phyloP scores from a whole-genome alignment of 306 rosid genomes.

The Cucumis cinereus region DNA sequence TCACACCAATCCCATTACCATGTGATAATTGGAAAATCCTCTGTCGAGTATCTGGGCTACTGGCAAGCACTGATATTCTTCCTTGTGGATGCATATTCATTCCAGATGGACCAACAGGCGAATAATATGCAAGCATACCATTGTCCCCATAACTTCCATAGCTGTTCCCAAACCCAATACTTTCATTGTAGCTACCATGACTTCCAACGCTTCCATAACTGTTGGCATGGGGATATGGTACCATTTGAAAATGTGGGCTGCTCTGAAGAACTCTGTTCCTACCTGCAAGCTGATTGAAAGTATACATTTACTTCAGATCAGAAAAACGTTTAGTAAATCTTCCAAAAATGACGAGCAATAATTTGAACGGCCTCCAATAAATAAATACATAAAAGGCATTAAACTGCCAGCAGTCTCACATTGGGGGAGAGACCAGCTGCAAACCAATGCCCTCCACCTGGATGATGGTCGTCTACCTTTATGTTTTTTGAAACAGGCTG shows the following conservation, averaged over 20 bases:
- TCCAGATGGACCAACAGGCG: slow-evolving; percentile 85
- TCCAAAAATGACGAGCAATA: slow-evolving; percentile 1
- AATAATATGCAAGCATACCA: slow-evolving; percentile 69
- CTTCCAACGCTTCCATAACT: slow-evolving; percentile 95
- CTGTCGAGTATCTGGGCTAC: slow-evolving; percentile 91
- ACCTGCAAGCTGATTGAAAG: slow-evolving; percentile 51
- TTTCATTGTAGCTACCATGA: slow-evolving; percentile 87
- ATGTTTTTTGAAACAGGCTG: slow-evolving; percentile 81
- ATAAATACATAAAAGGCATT: background rate
- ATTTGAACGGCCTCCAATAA: slow-evolving; percentile 11
- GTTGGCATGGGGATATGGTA: slow-evolving; percentile 55
- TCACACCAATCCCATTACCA: slow-evolving; percentile 73
- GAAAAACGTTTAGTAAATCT: slow-evolving; percentile 8
- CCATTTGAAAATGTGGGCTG: slow-evolving; percentile 79
- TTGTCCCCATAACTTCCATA: slow-evolving; percentile 94
- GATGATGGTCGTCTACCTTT: slow-evolving; percentile 95
- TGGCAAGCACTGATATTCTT: slow-evolving; percentile 64
- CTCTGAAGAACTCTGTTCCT: slow-evolving; percentile 55
- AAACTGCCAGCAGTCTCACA: slow-evolving; percentile 38
- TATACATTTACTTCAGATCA: slow-evolving; percentile 12
- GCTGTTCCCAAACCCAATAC: slow-evolving; percentile 81
- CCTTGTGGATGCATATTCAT: slow-evolving; percentile 71
- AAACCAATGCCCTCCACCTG: slow-evolving; percentile 99
- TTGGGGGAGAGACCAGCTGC: slow-evolving; percentile 99
- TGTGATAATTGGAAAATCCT: slow-evolving; percentile 59